A percentile compares a stretch with the other conserved stretches of the same genome.
Conservation (phyloP, 257 asterid genomes). For the Solanum microdontum region DNA sequence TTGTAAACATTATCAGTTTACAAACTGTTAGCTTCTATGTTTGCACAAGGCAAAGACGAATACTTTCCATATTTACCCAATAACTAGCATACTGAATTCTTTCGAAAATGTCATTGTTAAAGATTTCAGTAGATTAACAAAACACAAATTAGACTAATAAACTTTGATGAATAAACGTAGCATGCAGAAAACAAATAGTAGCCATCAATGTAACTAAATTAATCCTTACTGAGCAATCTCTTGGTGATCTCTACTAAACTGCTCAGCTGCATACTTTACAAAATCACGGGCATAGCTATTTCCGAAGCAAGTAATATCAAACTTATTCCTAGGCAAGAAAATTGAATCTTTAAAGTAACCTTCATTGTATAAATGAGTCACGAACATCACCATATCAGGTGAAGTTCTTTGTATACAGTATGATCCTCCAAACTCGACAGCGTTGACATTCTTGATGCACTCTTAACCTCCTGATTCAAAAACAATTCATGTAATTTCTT, state of each 20-base stretch:
- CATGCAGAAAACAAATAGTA: too few species aligned
- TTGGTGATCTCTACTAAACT: constrained; percentile 26
- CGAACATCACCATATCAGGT: neutral
- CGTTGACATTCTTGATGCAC: neutral
- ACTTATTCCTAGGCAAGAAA: too few species aligned
- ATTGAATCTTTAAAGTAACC: too few species aligned
- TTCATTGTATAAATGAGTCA: too few species aligned
- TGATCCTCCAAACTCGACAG: constrained; percentile 30
- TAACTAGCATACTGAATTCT: neutral
- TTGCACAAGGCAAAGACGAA: neutral
- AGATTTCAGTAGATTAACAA: neutral
- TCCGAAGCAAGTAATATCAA: too few species aligned
- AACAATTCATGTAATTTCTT: constrained; percentile 26
- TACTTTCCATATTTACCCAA: neutral
- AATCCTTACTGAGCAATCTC: constrained; percentile 6
- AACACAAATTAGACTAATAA: neutral
- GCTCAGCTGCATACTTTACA: too few species aligned
- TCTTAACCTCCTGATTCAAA: neutral
- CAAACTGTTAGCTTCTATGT: neutral
- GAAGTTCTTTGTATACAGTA: constrained; percentile 44
- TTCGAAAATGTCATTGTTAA: neutral
- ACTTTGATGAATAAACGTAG: too few species aligned
- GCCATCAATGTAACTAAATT: too few species aligned
- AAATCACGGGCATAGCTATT: too few species aligned
- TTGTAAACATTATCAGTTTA: neutral